Evolutionary conservation across 805 yeast genomes (phyloP).

Genomic region (Jamesozyma gamospora): DNA sequence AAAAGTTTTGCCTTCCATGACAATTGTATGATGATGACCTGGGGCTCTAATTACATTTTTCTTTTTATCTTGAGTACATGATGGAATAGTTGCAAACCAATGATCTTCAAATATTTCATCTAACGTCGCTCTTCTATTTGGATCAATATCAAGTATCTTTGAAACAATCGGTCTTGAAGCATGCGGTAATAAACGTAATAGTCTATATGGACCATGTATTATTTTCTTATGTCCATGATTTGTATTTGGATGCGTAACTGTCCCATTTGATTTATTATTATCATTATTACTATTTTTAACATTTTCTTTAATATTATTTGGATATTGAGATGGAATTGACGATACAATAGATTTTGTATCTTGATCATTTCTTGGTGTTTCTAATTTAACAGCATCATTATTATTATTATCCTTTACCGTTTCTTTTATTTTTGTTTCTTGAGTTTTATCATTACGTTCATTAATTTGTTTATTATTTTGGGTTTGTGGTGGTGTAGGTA

Average conservation of each 20-base stretch:
- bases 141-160: constrained; percentile 54
- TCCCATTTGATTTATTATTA: too few species aligned
- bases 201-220: constrained; percentile 74
- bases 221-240: constrained; percentile 34
- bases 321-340: background rate
- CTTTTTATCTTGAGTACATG: constrained; percentile 45
- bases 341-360: constrained; percentile 4
- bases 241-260: background rate
- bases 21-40: constrained; percentile 43
- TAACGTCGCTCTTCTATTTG: constrained; percentile 51
- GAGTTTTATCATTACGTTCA: background rate
- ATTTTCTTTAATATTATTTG: background rate
- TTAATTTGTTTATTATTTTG: background rate
- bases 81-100: constrained; percentile 56
- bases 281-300: background rate
- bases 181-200: constrained; percentile 73
- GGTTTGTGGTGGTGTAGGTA: background rate
- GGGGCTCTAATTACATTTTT: constrained; percentile 35
- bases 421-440: background rate
- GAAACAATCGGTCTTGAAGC: constrained; percentile 71
- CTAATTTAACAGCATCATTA: constrained; percentile 7
- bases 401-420: background rate
- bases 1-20: constrained; percentile 38
- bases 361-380: background rate
- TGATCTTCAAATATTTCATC: constrained; percentile 57